phyloP scores from a whole-genome alignment of 495 filamentous ascomycete genomes.

The Xanthoparmelia taractica region DNA sequence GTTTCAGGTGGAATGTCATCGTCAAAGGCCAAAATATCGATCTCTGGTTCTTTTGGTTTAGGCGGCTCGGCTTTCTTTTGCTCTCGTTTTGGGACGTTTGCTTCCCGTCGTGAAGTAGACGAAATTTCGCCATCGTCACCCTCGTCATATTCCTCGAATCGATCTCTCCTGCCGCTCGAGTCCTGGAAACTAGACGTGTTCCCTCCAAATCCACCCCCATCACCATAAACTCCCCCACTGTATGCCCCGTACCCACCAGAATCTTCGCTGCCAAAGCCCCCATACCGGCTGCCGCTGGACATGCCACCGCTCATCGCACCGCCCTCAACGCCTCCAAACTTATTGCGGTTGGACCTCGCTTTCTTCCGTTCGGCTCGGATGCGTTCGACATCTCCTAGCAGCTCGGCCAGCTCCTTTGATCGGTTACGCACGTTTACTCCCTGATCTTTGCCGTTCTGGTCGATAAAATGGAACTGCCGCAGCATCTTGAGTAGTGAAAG shows the following conservation, averaged over 20 bases:
- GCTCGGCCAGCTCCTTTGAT: constrained; percentile 88
- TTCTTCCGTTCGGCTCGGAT: constrained; percentile 95
- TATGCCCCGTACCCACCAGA: constrained; percentile 70
- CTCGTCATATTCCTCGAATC: constrained; percentile 96
- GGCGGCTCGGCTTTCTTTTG: constrained; percentile 55
- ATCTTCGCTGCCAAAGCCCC: constrained; percentile 77
- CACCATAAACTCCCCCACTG: constrained; percentile 81
- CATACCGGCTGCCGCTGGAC: constrained; percentile 57
- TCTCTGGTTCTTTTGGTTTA: constrained; percentile 76
- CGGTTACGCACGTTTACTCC: constrained; percentile 96
- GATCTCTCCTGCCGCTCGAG: constrained; percentile 54
- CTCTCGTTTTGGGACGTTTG: constrained; percentile 36
- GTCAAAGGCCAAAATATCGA: constrained; percentile 85
- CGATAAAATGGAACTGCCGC: constrained; percentile 96
- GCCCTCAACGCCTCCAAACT: constrained; percentile 90
- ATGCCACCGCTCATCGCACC: constrained; percentile 53
- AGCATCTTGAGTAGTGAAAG: constrained; percentile 96
- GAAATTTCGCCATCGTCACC: constrained; percentile 67
- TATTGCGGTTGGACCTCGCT: constrained; percentile 77
- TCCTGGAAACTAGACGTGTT: constrained; percentile 63
- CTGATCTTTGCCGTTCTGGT: constrained; percentile 94
- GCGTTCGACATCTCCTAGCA: constrained; percentile 86
- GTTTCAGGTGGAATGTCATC: constrained; percentile 50
- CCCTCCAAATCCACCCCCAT: constrained; percentile 82
- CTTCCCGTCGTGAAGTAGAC: constrained; percentile 41